Evolutionary conservation across 768 basidiomycete species (phyloP).

Genomic region (Lactarius sp.): DNA sequence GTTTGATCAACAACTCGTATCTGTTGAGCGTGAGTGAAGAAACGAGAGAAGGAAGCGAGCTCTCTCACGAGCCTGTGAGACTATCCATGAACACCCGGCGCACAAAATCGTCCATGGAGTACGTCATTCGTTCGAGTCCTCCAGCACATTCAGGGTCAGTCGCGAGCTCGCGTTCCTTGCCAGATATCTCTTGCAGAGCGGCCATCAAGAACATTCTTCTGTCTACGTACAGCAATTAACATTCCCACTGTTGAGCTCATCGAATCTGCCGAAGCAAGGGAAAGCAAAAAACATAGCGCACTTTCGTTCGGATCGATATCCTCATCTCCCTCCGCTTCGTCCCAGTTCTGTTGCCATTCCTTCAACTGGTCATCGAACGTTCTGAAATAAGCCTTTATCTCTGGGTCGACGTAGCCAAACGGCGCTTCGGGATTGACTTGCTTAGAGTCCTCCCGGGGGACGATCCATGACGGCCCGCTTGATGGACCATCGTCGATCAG

Average conservation of each 20-base stretch:
- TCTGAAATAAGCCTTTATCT: conserved; percentile 89
- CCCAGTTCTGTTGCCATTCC: conserved; percentile 69
- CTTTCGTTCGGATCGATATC: conserved; percentile 70
- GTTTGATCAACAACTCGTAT: conserved; percentile 58
- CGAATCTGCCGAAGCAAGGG: conserved; percentile 18
- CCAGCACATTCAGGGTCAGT: conserved; percentile 93
- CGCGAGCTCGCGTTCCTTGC: conserved; percentile 83
- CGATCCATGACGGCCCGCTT: conserved; percentile 69
- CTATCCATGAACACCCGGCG: conserved; percentile 86
- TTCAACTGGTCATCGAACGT: conserved; percentile 84
- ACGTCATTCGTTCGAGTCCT: conserved; percentile 81
- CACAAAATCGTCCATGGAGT: conserved; percentile 97
- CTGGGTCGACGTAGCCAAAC: conserved; percentile 84
- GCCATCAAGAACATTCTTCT: conserved; percentile 63
- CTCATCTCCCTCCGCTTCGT: conserved; percentile 40
- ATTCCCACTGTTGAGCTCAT: conserved; percentile 7
- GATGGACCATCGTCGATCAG: conserved; percentile 12
- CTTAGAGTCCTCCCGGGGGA: conserved; percentile 35
- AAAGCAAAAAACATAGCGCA: conserved; percentile 30
- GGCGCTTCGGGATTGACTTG: conserved; percentile 63
- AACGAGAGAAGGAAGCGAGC: neutral
- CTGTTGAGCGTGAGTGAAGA: conserved; percentile 34
- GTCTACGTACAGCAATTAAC: conserved; percentile 4
- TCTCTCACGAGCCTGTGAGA: conserved; percentile 79
- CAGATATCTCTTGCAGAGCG: conserved; percentile 77